Conservation (phyloP, 1,284 basidiomycete genomes). For the Rhodotorula sp. region DNA sequence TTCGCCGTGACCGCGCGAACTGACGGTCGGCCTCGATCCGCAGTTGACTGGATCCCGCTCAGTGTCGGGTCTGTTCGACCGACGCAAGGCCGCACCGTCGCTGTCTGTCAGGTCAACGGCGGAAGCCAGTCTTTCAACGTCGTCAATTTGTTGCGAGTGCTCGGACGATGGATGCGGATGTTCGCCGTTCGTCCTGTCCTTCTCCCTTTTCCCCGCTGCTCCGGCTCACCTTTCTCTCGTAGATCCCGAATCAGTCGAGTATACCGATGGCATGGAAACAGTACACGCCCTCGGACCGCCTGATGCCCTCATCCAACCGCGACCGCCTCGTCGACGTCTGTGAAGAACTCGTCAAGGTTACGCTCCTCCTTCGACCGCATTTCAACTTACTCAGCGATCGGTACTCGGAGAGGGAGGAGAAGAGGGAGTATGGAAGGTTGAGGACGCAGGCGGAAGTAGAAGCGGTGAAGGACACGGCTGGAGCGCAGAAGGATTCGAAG, state of each 20-base stretch:
- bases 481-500: slow-evolving; percentile 7
- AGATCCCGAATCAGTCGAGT: slow-evolving; percentile 48
- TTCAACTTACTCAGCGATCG: slow-evolving; percentile 46
- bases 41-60: slow-evolving; percentile 51
- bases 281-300: slow-evolving; percentile 46
- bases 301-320: slow-evolving; percentile 49
- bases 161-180: slow-evolving; percentile 52
- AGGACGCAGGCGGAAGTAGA: slow-evolving; percentile 49
- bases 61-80: slow-evolving; percentile 49
- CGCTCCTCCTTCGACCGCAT: slow-evolving; percentile 45
- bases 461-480: slow-evolving; percentile 34
- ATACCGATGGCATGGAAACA: slow-evolving; percentile 51
- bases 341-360: slow-evolving; percentile 50
- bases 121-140: slow-evolving; percentile 51
- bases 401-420: slow-evolving; percentile 50
- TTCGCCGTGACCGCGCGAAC: neutral
- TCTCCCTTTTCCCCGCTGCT: neutral
- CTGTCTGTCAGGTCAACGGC: slow-evolving; percentile 49
- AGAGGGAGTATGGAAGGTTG: slow-evolving; percentile 46
- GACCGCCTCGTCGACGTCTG: slow-evolving; percentile 52
- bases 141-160: slow-evolving; percentile 48
- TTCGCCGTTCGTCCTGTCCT: slow-evolving; percentile 16
- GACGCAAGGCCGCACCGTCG: slow-evolving; percentile 49
- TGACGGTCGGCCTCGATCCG: neutral
- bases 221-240: neutral